phyloP scores from a whole-genome alignment of 306 rosid species.

The Citrullus amarus region DNA sequence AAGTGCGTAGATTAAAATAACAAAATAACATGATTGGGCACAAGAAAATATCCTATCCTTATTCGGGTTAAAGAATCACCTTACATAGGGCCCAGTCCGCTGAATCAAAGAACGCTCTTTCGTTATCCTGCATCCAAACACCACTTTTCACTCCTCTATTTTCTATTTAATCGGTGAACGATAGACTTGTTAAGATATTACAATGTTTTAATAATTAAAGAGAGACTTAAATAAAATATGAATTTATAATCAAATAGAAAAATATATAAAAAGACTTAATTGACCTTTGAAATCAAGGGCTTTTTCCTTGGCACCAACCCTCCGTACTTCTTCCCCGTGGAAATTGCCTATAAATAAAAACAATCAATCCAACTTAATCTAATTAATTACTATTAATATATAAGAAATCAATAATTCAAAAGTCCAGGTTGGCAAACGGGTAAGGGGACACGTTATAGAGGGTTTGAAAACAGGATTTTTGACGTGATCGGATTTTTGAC shows the following conservation, averaged over 20 bases:
- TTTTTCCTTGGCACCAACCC: constrained; percentile 78
- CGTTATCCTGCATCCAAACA: constrained; percentile 10
- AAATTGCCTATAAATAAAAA: constrained; percentile 19
- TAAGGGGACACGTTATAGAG: neutral
- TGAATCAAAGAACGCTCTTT: constrained; percentile 10
- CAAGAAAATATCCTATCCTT: neutral
- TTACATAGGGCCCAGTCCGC: constrained; percentile 11
- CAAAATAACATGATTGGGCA: neutral
- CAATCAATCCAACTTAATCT: neutral
- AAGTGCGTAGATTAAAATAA: too few relatives aligned
- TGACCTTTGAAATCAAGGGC: constrained; percentile 82
- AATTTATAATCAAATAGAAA: too few relatives aligned
- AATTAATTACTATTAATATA: neutral
- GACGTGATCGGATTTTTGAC: neutral
- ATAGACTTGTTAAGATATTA: too few relatives aligned
- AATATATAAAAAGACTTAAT: neutral
- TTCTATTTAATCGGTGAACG: neutral
- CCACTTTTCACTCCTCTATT: neutral
- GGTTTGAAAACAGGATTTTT: neutral
- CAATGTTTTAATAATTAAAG: too few relatives aligned
- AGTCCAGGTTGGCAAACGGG: neutral
- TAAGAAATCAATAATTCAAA: neutral
- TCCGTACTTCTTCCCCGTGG: constrained; percentile 58
- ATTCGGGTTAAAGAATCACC: neutral
- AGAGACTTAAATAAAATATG: too few relatives aligned